These are phyloP conservation scores for Tulasnella calospora DNA, from an alignment of 768 basidiomycete species.

Conservation along the genomic window DNA sequence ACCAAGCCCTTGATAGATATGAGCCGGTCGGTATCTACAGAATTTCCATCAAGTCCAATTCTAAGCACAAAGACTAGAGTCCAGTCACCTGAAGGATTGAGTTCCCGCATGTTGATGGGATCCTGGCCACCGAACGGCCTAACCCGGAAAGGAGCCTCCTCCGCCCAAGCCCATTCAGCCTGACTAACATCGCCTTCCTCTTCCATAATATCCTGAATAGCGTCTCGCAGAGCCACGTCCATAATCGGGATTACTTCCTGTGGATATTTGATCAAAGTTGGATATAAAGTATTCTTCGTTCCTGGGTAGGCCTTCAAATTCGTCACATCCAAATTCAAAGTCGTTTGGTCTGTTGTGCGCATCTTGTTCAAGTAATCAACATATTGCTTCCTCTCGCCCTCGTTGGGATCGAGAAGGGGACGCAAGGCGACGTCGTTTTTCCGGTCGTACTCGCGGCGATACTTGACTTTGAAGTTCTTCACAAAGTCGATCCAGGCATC, in stretches of 20 bases:
- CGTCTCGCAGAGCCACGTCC: slow-evolving; percentile 92
- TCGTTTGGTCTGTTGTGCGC: slow-evolving; percentile 87
- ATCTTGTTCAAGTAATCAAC: slow-evolving; percentile 77
- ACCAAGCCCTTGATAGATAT: slow-evolving; percentile 94
- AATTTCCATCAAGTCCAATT: neutral
- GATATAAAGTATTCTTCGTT: slow-evolving; percentile 66
- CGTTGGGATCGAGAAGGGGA: slow-evolving; percentile 53
- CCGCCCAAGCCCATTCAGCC: slow-evolving; percentile 70
- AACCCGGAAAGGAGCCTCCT: slow-evolving; percentile 42
- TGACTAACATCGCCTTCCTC: slow-evolving; percentile 62
- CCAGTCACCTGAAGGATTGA: slow-evolving; percentile 83
- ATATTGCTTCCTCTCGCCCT: slow-evolving; percentile 67
- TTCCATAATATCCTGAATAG: slow-evolving; percentile 84
- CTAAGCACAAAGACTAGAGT: slow-evolving; percentile 6
- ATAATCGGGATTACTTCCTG: slow-evolving; percentile 96
- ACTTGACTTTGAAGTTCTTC: slow-evolving; percentile 88
- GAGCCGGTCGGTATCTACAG: slow-evolving; percentile 92
- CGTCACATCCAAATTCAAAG: slow-evolving; percentile 82
- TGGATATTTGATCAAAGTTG: slow-evolving; percentile 85
- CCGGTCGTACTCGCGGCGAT: slow-evolving; percentile 67
- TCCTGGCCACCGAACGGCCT: slow-evolving; percentile 79
- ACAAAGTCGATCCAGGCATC: slow-evolving; percentile 83
- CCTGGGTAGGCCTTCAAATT: slow-evolving; percentile 86
- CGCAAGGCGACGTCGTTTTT: slow-evolving; percentile 51
- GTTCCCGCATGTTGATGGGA: slow-evolving; percentile 81